phyloP scores from a whole-genome alignment of 306 rosid genomes.

The Quillaja saponaria region DNA sequence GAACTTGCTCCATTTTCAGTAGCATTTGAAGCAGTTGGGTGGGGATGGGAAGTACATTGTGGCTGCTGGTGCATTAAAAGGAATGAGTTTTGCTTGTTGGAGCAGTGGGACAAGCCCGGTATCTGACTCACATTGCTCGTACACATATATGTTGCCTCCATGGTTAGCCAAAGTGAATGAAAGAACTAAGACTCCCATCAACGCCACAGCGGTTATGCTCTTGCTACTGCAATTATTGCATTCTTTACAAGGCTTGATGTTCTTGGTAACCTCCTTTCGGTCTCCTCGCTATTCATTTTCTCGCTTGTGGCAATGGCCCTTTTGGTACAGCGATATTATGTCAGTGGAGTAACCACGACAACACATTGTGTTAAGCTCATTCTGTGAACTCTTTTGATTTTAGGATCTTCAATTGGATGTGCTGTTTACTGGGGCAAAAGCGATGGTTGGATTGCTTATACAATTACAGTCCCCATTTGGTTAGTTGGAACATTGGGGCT shows the following conservation, averaged over 20 bases:
- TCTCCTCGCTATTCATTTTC: constrained; percentile 74
- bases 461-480: constrained; percentile 48
- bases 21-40: constrained; percentile 61
- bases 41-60: constrained; percentile 76
- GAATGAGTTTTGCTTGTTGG: constrained; percentile 72
- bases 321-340: constrained; percentile 61
- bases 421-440: constrained; percentile 44
- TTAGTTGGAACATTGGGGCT: constrained; percentile 51
- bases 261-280: constrained; percentile 61
- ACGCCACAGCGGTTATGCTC: constrained; percentile 59
- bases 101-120: constrained; percentile 75
- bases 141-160: constrained; percentile 61
- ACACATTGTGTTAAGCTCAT: constrained; percentile 36
- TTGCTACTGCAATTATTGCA: constrained; percentile 62
- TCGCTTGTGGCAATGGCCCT: constrained; percentile 65
- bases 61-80: constrained; percentile 67
- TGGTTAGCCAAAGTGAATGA: constrained; percentile 62
- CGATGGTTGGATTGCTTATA: constrained; percentile 44
- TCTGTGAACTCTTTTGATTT: constrained; percentile 32
- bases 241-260: constrained; percentile 62
- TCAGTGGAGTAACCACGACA: constrained; percentile 45
- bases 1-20: constrained; percentile 49
- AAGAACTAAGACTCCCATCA: constrained; percentile 63
- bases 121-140: constrained; percentile 72
- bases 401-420: constrained; percentile 45